Evolutionary conservation across 208 protist genomes (phyloP), one percentile per base, ranked within the genome.

Genomic region (Trypanosomatidae sp.): DNA sequence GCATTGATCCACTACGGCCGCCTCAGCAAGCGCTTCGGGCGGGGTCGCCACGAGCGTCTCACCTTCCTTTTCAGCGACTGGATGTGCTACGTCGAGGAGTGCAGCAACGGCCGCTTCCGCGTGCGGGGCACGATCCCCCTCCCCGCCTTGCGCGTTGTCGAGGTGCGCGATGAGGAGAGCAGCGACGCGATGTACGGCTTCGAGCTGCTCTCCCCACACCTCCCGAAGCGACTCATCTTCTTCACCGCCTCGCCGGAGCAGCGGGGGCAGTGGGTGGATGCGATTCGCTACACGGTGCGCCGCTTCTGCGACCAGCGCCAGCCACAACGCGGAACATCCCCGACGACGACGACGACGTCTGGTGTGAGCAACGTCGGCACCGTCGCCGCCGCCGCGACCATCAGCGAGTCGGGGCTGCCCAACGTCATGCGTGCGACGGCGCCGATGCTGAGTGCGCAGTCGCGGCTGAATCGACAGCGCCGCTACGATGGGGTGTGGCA

Each of bases 41-140:
- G 89, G 13, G 87, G 85, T 13, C 82, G 84, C 6, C 90, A 95
- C 73, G 85, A 94, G 59, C 85, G 89, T 7, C 79, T 97, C 1
- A 59, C 90, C 67, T 91, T 97, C 68, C 74, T 95, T 59, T 97
- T 97, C 80, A 91, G 73, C 68, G 89, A 95, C 74, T 90, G 77
- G 72, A 67, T 94, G 47, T 93, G 88, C 73, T 95, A 93, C 70
- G 87, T 78, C 19, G 89, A 95, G 72, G 92, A 95, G 73, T 70
- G 85, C n/a, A 74, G 74, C 62, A 89, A 77, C 66, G 86, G 87
- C 10, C 82, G 85, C 1, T 77, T 95, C 71, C 84, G 82, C 7
- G 80, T 93, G 55, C 80, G 88, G 17, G 88, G 83, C n/a, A 82
- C 83, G 13, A 85, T 94, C 41, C 77, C 85, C 13, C 80, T 97